A percentile compares a stretch with the other conserved stretches of the same genome.
Evolutionary conservation across 345 rosid species (phyloP).

Genomic region (Syzygium aqueum): DNA sequence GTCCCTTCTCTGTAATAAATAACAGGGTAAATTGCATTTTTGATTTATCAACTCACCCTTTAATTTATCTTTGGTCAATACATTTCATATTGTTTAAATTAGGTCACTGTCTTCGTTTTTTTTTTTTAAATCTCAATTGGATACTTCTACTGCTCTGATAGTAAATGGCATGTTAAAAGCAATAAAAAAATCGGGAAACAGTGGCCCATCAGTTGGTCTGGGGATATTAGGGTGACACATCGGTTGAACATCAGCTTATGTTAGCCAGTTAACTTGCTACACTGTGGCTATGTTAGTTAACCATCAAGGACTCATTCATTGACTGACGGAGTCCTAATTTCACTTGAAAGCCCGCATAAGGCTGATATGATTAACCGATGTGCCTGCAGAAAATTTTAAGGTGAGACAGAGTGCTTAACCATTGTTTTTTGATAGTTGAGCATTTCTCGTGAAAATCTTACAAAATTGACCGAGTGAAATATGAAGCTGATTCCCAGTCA

Average conservation of each 20-base stretch:
- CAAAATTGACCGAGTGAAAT: background rate
- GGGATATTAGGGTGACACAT: background rate
- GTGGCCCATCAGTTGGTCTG: background rate
- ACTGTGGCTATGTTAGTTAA: background rate
- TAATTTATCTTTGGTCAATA: background rate
- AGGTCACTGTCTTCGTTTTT: background rate
- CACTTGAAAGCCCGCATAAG: background rate
- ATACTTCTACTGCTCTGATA: background rate
- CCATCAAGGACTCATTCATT: background rate
- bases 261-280: background rate
- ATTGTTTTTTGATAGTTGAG: background rate
- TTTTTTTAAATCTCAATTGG: background rate
- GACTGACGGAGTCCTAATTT: background rate
- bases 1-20: background rate
- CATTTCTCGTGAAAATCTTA: background rate
- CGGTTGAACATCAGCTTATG: background rate
- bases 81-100: background rate
- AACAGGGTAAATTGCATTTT: background rate
- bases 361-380: background rate
- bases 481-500: background rate
- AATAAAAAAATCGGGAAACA: background rate
- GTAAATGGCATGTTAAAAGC: background rate
- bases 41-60: background rate
- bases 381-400: background rate
- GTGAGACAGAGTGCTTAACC: background rate